A percentile compares a stretch with the other conserved stretches of the same genome.
These are phyloP conservation scores for Proliferodiscus dingleyae DNA, from an alignment of 2,329 filamentous ascomycete genomes.

Conservation along the genomic window DNA sequence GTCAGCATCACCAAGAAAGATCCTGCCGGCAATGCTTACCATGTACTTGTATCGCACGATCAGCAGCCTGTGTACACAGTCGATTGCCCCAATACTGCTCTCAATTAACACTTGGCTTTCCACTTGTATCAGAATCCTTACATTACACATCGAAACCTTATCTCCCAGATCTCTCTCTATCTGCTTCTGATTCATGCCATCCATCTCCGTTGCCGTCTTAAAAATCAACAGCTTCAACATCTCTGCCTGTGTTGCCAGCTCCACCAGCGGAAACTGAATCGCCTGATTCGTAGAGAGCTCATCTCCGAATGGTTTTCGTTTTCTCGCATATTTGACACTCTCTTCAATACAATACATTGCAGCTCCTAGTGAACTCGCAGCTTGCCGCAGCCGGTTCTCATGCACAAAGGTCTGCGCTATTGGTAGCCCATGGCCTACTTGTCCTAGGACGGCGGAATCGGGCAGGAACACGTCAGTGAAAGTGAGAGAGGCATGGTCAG, in stretches of 20 bases:
- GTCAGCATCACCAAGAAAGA: conserved; percentile 13
- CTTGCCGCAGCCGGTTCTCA: conserved; percentile 62
- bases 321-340: conserved; percentile 50
- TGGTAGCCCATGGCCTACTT: conserved; percentile 48
- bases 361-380: conserved; percentile 54
- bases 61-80: conserved; percentile 54
- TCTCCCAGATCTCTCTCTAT: conserved; percentile 55
- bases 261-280: conserved; percentile 60
- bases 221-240: conserved; percentile 58
- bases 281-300: conserved; percentile 55
- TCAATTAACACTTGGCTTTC: conserved; percentile 68
- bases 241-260: conserved; percentile 55
- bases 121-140: conserved; percentile 69
- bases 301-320: conserved; percentile 50
- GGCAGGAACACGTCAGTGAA: conserved; percentile 55
- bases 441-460: conserved; percentile 46
- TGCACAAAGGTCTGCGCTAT: conserved; percentile 63
- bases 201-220: conserved; percentile 59
- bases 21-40: conserved; percentile 25
- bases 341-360: conserved; percentile 56
- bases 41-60: conserved; percentile 51
- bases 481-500: conserved; percentile 57
- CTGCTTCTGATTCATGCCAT: conserved; percentile 41
- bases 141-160: conserved; percentile 60
- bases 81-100: conserved; percentile 53